Percentiles rank a stretch among this genome's conserved stretches.
Evolutionary conservation across 805 yeast species (phyloP).

Genomic region (Metschnikowia cerradonensis): DNA sequence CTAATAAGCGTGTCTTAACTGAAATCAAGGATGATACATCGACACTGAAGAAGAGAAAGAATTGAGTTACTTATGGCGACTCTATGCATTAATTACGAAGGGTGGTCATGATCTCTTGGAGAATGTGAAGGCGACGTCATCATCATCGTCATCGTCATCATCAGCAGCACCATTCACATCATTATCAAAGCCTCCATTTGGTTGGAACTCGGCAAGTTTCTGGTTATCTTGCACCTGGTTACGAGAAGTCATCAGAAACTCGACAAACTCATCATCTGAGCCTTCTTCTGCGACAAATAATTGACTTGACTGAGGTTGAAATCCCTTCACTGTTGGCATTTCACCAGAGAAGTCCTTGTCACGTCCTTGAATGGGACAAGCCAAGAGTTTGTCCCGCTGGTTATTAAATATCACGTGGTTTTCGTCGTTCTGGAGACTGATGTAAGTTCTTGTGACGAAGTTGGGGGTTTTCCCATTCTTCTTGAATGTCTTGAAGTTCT

Average conservation of each 20-base stretch:
- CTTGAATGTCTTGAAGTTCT: conserved; percentile 15
- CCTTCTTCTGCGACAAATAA: conserved; percentile 14
- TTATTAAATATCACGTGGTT: conserved; percentile 7
- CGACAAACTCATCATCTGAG: not conserved
- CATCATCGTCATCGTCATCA: conserved; percentile 10
- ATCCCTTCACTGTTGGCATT: conserved; percentile 16
- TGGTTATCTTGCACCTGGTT: not conserved
- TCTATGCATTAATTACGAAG: not conserved
- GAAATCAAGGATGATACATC: conserved; percentile 12
- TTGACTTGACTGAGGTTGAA: conserved; percentile 13
- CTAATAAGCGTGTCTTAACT: conserved; percentile 8
- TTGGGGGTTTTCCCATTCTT: conserved; percentile 8
- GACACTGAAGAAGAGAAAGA: conserved; percentile 1
- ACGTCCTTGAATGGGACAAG: not conserved
- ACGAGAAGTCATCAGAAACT: not conserved
- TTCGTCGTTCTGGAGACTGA: conserved; percentile 13
- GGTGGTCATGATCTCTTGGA: conserved; percentile 7
- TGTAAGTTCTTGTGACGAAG: conserved; percentile 13
- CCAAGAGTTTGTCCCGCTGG: not conserved
- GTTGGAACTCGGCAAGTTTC: not conserved
- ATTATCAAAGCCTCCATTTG: not conserved
- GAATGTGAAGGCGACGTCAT: conserved; percentile 13
- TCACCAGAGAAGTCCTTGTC: conserved; percentile 12
- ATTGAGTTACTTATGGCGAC: not conserved
- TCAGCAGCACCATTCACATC: conserved; percentile 2